A percentile compares a stretch with the other conserved stretches of the same genome.
Evolutionary conservation across 768 basidiomycete genomes (phyloP).

Genomic region (Ramaria sp.): DNA sequence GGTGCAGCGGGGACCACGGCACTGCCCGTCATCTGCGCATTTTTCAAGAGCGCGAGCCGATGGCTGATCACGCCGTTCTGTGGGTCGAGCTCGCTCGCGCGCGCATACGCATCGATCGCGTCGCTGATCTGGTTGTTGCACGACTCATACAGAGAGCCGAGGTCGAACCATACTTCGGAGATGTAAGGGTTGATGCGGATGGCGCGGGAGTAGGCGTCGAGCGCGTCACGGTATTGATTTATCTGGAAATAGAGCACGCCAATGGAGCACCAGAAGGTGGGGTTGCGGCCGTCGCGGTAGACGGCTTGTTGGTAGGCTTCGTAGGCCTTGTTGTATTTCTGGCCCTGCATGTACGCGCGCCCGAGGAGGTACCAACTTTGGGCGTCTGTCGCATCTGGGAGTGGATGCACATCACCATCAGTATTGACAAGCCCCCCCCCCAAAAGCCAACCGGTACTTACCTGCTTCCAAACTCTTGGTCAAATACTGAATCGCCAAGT

Average conservation of each 20-base stretch:
- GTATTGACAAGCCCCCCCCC: no score
- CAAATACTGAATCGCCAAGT: slow-evolving; percentile 84
- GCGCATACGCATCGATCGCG: slow-evolving; percentile 95
- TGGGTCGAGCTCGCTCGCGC: slow-evolving; percentile 91
- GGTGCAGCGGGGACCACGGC: slow-evolving; percentile 69
- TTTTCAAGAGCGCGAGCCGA: slow-evolving; percentile 67
- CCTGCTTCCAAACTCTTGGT: slow-evolving; percentile 94
- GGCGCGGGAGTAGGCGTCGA: slow-evolving; percentile 97
- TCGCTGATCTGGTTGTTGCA: slow-evolving; percentile 99
- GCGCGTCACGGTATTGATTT: slow-evolving; percentile 97
- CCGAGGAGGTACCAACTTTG: slow-evolving; percentile 99
- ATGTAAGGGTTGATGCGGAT: slow-evolving; percentile 99
- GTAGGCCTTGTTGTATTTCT: slow-evolving; percentile 99
- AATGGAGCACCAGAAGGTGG: slow-evolving; percentile 99
- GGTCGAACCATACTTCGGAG: slow-evolving; percentile 90
- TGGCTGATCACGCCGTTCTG: slow-evolving; percentile 73
- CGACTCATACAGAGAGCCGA: slow-evolving; percentile 92
- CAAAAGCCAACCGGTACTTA: slow-evolving; percentile 28
- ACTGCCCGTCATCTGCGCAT: slow-evolving; percentile 64
- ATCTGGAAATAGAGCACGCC: slow-evolving; percentile 99
- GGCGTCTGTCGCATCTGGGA: slow-evolving; percentile 80
- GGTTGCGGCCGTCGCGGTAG: slow-evolving; percentile 96
- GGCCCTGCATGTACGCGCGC: slow-evolving; percentile 96
- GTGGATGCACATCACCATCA: neutral
- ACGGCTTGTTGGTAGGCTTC: slow-evolving; percentile 99